Percentiles rank a stretch among this genome's conserved stretches.
Evolutionary conservation across 371 early-diverging fungal genomes (phyloP).

Genomic region (Mucor piriformis): DNA sequence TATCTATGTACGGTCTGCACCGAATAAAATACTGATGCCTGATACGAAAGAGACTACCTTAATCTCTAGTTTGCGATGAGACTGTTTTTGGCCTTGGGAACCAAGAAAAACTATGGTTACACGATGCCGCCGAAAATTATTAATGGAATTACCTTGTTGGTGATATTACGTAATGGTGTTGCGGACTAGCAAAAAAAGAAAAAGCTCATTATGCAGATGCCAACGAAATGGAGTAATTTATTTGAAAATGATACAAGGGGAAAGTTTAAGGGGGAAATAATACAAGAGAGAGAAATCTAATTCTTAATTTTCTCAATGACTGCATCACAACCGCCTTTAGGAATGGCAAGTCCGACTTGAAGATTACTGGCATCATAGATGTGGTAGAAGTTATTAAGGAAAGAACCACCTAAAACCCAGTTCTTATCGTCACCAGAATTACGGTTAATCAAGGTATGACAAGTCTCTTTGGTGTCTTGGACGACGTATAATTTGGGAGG

Average conservation of each 20-base stretch:
- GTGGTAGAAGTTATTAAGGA: slow-evolving; percentile 49
- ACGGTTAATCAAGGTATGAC: slow-evolving; percentile 35
- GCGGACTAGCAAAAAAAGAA: no score
- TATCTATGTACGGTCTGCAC: no score
- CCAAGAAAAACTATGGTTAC: no score
- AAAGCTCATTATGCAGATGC: no score
- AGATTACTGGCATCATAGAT: slow-evolving; percentile 39
- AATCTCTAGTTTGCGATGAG: no score
- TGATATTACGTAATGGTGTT: no score
- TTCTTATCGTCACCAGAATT: slow-evolving; percentile 30
- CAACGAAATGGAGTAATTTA: no score
- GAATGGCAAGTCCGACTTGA: slow-evolving; percentile 44
- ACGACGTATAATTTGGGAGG: slow-evolving; percentile 37
- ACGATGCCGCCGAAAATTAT: no score
- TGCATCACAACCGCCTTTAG: slow-evolving; percentile 35
- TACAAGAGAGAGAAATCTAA: not conserved
- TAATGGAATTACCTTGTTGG: no score
- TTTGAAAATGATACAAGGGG: slow-evolving; percentile 3
- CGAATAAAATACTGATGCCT: no score
- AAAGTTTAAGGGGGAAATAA: not conserved
- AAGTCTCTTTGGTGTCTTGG: slow-evolving; percentile 21
- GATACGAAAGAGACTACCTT: no score
- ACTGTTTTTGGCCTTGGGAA: no score
- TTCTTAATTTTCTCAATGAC: slow-evolving; percentile 34
- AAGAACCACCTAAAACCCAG: slow-evolving; percentile 49